Evolutionary conservation across 306 rosid species (phyloP).

Genomic region (Mucuna pruriens): DNA sequence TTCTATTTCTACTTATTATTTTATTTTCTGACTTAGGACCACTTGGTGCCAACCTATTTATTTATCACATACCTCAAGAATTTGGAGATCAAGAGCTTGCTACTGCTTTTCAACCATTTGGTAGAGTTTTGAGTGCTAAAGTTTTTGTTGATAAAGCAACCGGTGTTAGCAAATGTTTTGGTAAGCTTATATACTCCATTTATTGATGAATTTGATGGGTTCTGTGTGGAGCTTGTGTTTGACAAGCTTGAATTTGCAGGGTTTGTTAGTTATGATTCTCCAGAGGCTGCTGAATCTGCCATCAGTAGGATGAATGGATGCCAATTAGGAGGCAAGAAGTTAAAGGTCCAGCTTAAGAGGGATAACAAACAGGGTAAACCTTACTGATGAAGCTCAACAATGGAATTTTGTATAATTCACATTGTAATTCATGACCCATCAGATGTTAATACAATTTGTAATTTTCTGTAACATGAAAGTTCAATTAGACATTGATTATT

Average conservation of each 20-base stretch:
- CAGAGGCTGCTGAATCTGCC: slow-evolving; percentile 89
- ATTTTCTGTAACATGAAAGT: slow-evolving; percentile 75
- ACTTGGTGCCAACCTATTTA: slow-evolving; percentile 96
- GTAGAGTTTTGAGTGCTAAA: slow-evolving; percentile 95
- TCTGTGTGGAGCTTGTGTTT: slow-evolving; percentile 38
- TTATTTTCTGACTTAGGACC: slow-evolving; percentile 71
- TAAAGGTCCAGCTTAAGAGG: slow-evolving; percentile 99
- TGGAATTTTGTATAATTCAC: slow-evolving; percentile 55
- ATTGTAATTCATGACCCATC: slow-evolving; percentile 74
- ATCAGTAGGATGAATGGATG: slow-evolving; percentile 86
- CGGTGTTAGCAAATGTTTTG: slow-evolving; percentile 97
- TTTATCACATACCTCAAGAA: slow-evolving; percentile 99
- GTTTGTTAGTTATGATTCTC: slow-evolving; percentile 92
- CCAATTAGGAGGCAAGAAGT: slow-evolving; percentile 92
- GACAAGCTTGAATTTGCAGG: slow-evolving; percentile 62
- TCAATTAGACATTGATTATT: slow-evolving; percentile 71
- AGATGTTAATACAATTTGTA: slow-evolving; percentile 76
- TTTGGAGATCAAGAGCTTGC: slow-evolving; percentile 92
- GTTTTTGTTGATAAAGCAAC: slow-evolving; percentile 98
- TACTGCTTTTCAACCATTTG: slow-evolving; percentile 83
- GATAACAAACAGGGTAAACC: slow-evolving; percentile 88
- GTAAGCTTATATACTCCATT: slow-evolving; percentile 53
- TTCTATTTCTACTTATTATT: slow-evolving; percentile 42
- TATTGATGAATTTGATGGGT: slow-evolving; percentile 34
- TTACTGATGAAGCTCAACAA: slow-evolving; percentile 65